phyloP scores from a whole-genome alignment of 371 early-diverging fungal genomes.

The Umbelopsis sp. region DNA sequence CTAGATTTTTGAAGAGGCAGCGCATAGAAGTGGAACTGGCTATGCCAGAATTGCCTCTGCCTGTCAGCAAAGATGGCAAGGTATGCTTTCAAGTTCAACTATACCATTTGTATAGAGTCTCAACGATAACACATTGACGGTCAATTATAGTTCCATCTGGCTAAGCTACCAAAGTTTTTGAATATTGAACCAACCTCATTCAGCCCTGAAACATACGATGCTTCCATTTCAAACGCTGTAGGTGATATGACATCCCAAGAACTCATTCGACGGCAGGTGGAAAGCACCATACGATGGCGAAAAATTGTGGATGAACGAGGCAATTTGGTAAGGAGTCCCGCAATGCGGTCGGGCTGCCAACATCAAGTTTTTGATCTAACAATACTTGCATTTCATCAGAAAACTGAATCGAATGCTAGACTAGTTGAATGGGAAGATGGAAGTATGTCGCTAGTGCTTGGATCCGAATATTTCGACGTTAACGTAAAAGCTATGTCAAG shows the following conservation, averaged over 20 bases:
- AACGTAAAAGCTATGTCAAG: slow-evolving; percentile 51
- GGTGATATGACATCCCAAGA: slow-evolving; percentile 47
- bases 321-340: slow-evolving; percentile 30
- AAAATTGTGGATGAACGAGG: slow-evolving; percentile 41
- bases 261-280: slow-evolving; percentile 60
- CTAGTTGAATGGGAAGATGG: slow-evolving; percentile 88
- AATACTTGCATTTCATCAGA: slow-evolving; percentile 21
- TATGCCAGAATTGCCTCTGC: slow-evolving; percentile 46
- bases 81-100: slow-evolving; percentile 22
- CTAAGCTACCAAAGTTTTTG: slow-evolving; percentile 76
- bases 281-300: slow-evolving; percentile 85
- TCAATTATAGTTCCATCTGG: slow-evolving; percentile 60
- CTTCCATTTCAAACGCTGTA: slow-evolving; percentile 45
- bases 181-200: slow-evolving; percentile 73
- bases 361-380: not conserved
- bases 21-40: slow-evolving; percentile 38
- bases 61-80: slow-evolving; percentile 38
- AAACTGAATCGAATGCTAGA: slow-evolving; percentile 77
- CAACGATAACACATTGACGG: not conserved
- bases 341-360: not conserved
- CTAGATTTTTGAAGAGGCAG: slow-evolving; percentile 31
- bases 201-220: slow-evolving; percentile 61
- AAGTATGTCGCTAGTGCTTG: slow-evolving; percentile 71
- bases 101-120: not conserved
- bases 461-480: slow-evolving; percentile 80